Evolutionary conservation across 345 rosid genomes (phyloP).

Genomic region (Ailanthus altissimus): DNA sequence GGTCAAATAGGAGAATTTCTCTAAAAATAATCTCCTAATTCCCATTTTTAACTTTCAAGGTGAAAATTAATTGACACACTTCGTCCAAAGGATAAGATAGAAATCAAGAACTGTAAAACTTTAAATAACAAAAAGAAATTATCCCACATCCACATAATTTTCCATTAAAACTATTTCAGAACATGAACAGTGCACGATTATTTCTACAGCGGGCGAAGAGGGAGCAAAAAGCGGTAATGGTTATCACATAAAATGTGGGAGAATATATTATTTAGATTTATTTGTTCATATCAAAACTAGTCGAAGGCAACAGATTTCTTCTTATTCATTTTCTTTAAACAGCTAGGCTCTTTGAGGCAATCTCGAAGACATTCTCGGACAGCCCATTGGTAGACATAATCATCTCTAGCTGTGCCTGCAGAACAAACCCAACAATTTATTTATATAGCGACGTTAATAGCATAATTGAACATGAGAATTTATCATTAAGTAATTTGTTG

Average conservation of each 20-base stretch:
- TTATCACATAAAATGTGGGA: constrained; percentile 1
- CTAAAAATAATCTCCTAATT: too few relatives aligned
- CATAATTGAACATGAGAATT: not conserved
- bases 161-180: not conserved
- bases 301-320: not conserved
- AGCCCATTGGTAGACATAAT: constrained; percentile 84
- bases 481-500: not conserved
- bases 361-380: constrained; percentile 94
- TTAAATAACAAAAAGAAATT: too few relatives aligned
- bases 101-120: too few relatives aligned
- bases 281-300: not conserved
- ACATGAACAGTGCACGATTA: not conserved
- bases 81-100: too few relatives aligned
- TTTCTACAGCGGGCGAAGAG: not conserved
- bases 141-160: not conserved
- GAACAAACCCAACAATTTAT: constrained; percentile 1
- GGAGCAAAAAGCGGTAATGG: not conserved
- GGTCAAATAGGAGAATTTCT: too few relatives aligned
- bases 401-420: constrained; percentile 95
- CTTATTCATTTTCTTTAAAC: constrained; percentile 29
- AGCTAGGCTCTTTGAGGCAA: constrained; percentile 91
- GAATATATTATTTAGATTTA: not conserved
- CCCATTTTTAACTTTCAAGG: too few relatives aligned
- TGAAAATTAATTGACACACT: too few relatives aligned
- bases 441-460: not conserved